These are phyloP conservation scores for Boletus patriciae DNA, from an alignment of 768 basidiomycete genomes.

Conservation along the genomic window DNA sequence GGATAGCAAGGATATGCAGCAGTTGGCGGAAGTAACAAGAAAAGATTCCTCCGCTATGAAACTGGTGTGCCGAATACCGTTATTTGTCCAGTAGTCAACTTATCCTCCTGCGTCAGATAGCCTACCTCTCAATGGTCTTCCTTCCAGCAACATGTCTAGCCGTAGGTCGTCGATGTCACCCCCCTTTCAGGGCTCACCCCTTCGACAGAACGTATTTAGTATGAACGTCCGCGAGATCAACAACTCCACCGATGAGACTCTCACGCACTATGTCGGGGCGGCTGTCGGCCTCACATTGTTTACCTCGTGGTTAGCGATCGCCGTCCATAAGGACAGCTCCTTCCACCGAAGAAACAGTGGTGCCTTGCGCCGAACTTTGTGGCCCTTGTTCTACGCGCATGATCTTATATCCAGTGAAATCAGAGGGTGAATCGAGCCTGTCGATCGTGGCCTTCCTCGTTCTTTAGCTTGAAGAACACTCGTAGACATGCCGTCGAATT, in stretches of 20 bases:
- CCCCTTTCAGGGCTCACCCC: constrained; percentile 6
- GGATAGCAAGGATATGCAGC: constrained; percentile 37
- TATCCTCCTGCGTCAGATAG: constrained; percentile 37
- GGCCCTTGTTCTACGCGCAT: constrained; percentile 24
- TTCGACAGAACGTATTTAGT: constrained; percentile 32
- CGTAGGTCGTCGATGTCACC: constrained; percentile 13
- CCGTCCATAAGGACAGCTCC: constrained; percentile 40
- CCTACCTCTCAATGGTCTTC: constrained; percentile 58
- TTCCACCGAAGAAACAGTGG: constrained; percentile 12
- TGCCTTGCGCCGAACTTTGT: constrained; percentile 15
- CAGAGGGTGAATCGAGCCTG: neutral
- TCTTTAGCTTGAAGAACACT: neutral
- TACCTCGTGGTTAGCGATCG: constrained; percentile 55
- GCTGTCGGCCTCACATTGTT: constrained; percentile 47
- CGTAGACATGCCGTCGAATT: neutral
- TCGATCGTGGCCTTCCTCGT: neutral
- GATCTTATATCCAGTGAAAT: neutral
- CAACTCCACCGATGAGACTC: constrained; percentile 23
- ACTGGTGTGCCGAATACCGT: constrained; percentile 13
- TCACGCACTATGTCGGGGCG: constrained; percentile 40
- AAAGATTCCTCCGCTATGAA: constrained; percentile 16
- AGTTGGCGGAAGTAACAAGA: constrained; percentile 1
- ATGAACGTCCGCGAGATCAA: constrained; percentile 34
- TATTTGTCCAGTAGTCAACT: neutral
- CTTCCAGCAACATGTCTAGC: constrained; percentile 49